Base-by-base conservation (phyloP, 2,329 filamentous ascomycete species). In the Nigrospora osmanthi region DNA sequence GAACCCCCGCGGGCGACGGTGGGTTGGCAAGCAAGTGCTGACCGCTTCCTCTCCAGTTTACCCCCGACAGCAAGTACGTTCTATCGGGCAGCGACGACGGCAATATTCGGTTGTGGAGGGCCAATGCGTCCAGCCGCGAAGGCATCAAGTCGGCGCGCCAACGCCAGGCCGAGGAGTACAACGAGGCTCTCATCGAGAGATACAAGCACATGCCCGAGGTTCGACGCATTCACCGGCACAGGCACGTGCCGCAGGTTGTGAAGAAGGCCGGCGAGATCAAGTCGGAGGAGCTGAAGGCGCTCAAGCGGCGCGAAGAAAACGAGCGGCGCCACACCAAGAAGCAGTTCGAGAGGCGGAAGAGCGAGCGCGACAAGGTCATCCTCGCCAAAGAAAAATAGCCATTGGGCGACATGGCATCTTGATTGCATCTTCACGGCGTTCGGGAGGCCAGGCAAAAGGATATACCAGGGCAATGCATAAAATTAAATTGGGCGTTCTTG, bases 201-300 rank as follows among this genome's bases (percentile, higher is more conserved):
- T 98, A 89, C 69, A 79, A 82, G 51, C 93, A 98, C 65, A 96
- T 98, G 90, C 93, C 93, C 41, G 91, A 98, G 68, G 87, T 98
- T 54, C 80, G 82, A 56, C 80, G 94, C 44, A 98, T 98, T 64
- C 84, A 84, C 58, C 79, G 89, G 43, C 93, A 98, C 66, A 81
- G 93, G 50, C 93, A 97, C 67, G 70, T 96, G 50, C 93, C 93
- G 16, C 88, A 89, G 73, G 81, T 89, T 46, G 81, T 97, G 53
- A 96, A 95, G 83, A 97, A 96, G 79, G 91, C 91, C 4, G 82
- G 78, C 40, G 87, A 95, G 72, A 97, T 97, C 69, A 98, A 98
- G 80, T 71, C 71, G 47, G 89, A 94, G 60, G 93, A 97, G 66
- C 65, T 96, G 57, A 82, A 81, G 65, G 80, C 87, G 32, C 86